Base-by-base conservation (phyloP, 257 asterid genomes). In the Solanum chiquidenum region DNA sequence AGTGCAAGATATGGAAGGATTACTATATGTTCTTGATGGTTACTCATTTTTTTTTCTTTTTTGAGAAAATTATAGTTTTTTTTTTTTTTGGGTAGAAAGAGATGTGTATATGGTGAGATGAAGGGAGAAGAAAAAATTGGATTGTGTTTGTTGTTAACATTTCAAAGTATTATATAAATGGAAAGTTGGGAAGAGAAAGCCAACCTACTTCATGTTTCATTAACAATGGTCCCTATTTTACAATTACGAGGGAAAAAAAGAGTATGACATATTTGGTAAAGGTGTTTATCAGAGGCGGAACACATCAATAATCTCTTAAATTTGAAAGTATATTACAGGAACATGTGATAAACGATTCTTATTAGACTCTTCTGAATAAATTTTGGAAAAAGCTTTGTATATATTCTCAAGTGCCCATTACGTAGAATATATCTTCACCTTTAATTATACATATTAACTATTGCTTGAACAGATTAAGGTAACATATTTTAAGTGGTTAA, bases 1-100 rank as follows among this genome's bases (percentile, higher is more conserved):
- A 93, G 95, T 25, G 98, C 96, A 88, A 93, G 87, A 88, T 42
- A 92, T 4, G 98, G 98, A 13, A 94, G 85, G 95, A 94, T 94
- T 79, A 94, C 93, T 86, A 94, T 91, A 92, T 89, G 91, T 79
- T 86, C 88, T 49, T 84, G 76, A 69, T 86, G 10, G 34, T 16
- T 68, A 27, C 13, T 83, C 91, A 85, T 83, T 25, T 27, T 33
- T 33, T n/a, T 29, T 16, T 20, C 5, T 5, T 13, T 69, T 0
- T 12, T 14, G 40, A n/a, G 35, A 33, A 29, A 37, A 23, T 38
- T n/a, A 31, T 75, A 33, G 83, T 37, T 21, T 5, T 10, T 5
- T 37, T 38, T 11, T 20, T 21, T 66, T 35, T 33, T 33, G 34
- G 58, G 21, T 38, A n/a, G 20, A n/a, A 38, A 38, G 83, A 44